Evolutionary conservation across 1,284 basidiomycete species (phyloP).

Genomic region (Puccinia horiana): DNA sequence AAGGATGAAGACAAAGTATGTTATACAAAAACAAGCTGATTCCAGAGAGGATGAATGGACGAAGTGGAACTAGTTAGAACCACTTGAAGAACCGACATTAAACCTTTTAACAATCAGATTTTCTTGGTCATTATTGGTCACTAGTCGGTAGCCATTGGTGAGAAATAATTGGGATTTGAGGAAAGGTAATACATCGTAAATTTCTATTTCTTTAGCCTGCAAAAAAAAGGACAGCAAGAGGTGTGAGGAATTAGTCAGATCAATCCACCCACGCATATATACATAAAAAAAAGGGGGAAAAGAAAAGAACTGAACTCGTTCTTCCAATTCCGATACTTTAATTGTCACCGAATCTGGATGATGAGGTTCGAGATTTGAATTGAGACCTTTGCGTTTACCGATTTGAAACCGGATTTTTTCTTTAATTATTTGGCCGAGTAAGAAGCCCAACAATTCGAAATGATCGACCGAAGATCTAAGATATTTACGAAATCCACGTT

Average conservation of each 20-base stretch:
- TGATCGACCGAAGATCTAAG: conserved; percentile 81
- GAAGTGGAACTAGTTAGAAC: too few species aligned
- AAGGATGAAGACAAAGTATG: too few species aligned
- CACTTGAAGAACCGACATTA: too few species aligned
- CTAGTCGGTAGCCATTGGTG: conserved; percentile 80
- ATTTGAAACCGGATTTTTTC: conserved; percentile 85
- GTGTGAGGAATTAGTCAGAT: conserved; percentile 46
- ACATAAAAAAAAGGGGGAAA: conserved; percentile 4
- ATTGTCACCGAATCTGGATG: conserved; percentile 85
- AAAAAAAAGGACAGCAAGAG: conserved; percentile 41
- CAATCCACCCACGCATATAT: not conserved
- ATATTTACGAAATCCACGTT: conserved; percentile 87
- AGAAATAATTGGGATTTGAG: conserved; percentile 77
- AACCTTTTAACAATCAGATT: conserved; percentile 32
- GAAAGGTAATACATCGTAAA: conserved; percentile 86
- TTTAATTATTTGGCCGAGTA: conserved; percentile 90
- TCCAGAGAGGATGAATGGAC: too few species aligned
- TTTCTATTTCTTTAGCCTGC: conserved; percentile 89
- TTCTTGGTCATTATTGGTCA: conserved; percentile 21
- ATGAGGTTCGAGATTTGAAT: conserved; percentile 80
- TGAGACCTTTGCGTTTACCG: conserved; percentile 71
- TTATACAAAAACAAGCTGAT: too few species aligned
- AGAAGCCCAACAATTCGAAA: conserved; percentile 90
- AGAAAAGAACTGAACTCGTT: conserved; percentile 69
- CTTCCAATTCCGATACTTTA: conserved; percentile 89